A percentile compares a stretch with the other conserved stretches of the same genome.
Evolutionary conservation across 2,329 filamentous ascomycete genomes (phyloP).

Genomic region (Colletotrichum cereale): DNA sequence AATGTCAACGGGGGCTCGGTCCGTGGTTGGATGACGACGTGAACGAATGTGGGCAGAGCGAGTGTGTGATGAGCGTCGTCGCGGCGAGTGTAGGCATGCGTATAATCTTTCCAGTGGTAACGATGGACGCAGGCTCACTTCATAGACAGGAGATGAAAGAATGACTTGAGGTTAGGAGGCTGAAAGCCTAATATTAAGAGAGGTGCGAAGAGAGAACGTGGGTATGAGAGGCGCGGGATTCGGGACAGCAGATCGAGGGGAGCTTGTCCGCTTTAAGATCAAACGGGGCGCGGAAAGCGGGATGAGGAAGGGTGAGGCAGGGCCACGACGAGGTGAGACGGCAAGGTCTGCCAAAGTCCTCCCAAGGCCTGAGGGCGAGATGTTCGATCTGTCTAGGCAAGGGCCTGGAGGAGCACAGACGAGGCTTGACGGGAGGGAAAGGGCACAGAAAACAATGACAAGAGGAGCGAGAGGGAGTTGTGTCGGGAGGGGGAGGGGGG

Average conservation of each 20-base stretch:
- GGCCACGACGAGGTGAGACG: conserved; percentile 39
- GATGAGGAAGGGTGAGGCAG: conserved; percentile 35
- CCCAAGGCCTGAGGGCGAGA: conserved; percentile 38
- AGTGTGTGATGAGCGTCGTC: not conserved
- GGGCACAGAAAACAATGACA: conserved; percentile 34
- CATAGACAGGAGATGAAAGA: conserved; percentile 33
- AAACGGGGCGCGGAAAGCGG: conserved; percentile 40
- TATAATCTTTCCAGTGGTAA: conserved; percentile 4
- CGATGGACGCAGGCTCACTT: conserved; percentile 19
- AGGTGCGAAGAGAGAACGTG: conserved; percentile 46
- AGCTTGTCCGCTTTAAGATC: conserved; percentile 47
- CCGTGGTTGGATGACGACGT: not conserved
- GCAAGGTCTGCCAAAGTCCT: conserved; percentile 30
- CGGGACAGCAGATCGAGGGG: conserved; percentile 42
- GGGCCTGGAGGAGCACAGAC: conserved; percentile 40
- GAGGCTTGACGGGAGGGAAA: conserved; percentile 35
- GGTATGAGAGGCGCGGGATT: conserved; percentile 43
- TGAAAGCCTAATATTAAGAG: conserved; percentile 41
- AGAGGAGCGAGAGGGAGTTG: conserved; percentile 28
- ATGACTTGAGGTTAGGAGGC: conserved; percentile 42
- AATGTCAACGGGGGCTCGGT: not conserved
- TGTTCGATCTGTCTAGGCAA: conserved; percentile 41
- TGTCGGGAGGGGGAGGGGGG: conserved; percentile 34
- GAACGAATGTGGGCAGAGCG: conserved; percentile 23
- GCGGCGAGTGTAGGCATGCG: conserved; percentile 13